Evolutionary conservation across 139 green algal species (phyloP).

Genomic region (Zygnema cylindricum): DNA sequence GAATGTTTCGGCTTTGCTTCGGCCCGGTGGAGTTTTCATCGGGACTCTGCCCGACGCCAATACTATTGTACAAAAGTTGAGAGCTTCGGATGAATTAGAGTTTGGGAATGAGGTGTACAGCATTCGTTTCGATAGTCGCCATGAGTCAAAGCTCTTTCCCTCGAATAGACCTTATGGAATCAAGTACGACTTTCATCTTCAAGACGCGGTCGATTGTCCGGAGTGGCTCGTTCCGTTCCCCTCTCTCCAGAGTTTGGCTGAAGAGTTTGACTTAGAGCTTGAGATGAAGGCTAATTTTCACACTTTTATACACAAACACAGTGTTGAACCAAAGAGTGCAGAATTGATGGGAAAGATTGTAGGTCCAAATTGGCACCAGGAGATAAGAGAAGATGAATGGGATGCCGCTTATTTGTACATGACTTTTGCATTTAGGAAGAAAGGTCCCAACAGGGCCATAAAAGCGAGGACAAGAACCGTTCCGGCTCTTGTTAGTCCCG

Average conservation of each 20-base stretch:
- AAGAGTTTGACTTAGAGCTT: conserved; percentile 49
- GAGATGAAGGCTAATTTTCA: conserved; percentile 54
- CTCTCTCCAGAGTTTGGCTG: conserved; percentile 20
- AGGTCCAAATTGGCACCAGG: conserved; percentile 28
- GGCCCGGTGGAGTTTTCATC: conserved; percentile 61
- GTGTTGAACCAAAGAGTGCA: background rate
- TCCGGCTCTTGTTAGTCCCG: background rate
- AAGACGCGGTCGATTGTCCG: conserved; percentile 56
- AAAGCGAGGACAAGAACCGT: background rate
- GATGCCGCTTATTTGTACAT: conserved; percentile 58
- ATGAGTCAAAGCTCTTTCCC: conserved; percentile 27
- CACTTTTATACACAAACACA: conserved; percentile 43
- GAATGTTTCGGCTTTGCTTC: conserved; percentile 58
- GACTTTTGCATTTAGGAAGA: conserved; percentile 55
- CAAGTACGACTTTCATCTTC: conserved; percentile 45
- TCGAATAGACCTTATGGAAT: conserved; percentile 31
- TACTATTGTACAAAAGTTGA: conserved; percentile 64
- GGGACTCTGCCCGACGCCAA: conserved; percentile 65
- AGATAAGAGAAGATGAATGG: conserved; percentile 53
- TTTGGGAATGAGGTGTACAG: conserved; percentile 52
- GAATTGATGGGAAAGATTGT: conserved; percentile 44
- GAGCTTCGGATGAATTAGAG: conserved; percentile 10
- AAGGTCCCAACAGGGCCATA: background rate
- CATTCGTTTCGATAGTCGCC: conserved; percentile 24
- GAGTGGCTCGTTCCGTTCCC: conserved; percentile 54